phyloP scores from a whole-genome alignment of 805 yeast genomes.

The Kluyveromyces starmeri region DNA sequence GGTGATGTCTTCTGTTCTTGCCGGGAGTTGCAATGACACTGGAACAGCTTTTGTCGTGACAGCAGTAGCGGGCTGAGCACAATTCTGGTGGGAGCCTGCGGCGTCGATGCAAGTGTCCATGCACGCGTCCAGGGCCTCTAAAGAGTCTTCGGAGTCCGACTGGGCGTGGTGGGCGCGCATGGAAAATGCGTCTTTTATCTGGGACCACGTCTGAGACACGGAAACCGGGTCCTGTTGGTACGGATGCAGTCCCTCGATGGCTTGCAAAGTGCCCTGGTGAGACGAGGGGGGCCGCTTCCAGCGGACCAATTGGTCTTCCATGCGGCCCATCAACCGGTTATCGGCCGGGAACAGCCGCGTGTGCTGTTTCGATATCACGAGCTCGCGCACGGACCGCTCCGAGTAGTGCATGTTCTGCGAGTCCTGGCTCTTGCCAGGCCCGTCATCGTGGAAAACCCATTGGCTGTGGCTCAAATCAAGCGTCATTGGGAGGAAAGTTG shows the following conservation, averaged over 20 bases:
- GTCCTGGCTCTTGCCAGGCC: background rate
- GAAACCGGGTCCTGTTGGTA: conserved; percentile 14
- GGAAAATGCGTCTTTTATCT: conserved; percentile 3
- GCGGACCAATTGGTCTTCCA: conserved; percentile 23
- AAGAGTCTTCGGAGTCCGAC: background rate
- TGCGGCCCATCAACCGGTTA: conserved; percentile 15
- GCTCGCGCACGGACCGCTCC: conserved; percentile 13
- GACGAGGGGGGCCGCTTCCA: conserved; percentile 23
- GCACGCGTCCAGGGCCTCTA: background rate
- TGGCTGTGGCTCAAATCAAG: background rate
- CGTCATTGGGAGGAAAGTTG: no score
- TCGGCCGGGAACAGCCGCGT: conserved; percentile 11
- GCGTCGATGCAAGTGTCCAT: background rate
- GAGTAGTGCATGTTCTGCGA: background rate
- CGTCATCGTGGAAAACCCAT: conserved; percentile 2
- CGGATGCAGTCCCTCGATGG: conserved; percentile 23
- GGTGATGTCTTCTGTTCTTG: background rate
- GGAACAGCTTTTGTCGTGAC: conserved; percentile 2
- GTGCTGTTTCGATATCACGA: conserved; percentile 22
- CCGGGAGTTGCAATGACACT: background rate
- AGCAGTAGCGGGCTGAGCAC: background rate
- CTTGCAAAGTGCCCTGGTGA: conserved; percentile 18
- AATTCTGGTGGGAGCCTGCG: background rate
- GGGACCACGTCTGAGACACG: conserved; percentile 2
- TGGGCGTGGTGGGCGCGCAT: background rate